These are phyloP conservation scores for Mallotus repandus DNA, from an alignment of 441 rosid genomes.

Conservation along the genomic window DNA sequence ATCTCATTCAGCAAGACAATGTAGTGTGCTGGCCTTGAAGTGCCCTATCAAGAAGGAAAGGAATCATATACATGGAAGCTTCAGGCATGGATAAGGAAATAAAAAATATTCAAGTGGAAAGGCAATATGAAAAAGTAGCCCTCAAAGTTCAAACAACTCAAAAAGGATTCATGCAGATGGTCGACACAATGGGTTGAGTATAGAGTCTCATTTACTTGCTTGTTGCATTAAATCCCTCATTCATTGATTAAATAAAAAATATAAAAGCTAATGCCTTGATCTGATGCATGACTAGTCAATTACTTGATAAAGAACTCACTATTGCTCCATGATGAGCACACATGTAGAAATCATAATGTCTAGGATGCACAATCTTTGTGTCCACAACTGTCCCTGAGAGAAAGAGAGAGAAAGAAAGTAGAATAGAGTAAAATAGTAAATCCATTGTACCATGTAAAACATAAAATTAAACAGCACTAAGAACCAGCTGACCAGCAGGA, in stretches of 20 bases:
- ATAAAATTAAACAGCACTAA: neutral
- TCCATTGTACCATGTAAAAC: constrained; percentile 9
- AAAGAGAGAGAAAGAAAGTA: neutral
- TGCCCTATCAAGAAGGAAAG: constrained; percentile 47
- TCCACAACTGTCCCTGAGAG: constrained; percentile 83
- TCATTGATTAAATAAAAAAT: neutral
- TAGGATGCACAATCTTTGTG: constrained; percentile 77
- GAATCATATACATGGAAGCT: neutral
- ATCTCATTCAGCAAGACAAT: constrained; percentile 88
- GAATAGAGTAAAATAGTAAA: constrained; percentile 11
- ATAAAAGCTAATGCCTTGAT: neutral
- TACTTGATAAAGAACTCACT: constrained; percentile 41
- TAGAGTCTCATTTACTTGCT: neutral
- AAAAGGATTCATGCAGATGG: neutral
- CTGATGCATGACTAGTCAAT: constrained; percentile 8
- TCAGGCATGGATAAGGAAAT: constrained; percentile 3
- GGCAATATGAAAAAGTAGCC: neutral
- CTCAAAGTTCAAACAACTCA: neutral
- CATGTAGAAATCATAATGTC: constrained; percentile 89
- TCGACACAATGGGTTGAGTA: no score
- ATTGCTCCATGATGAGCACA: constrained; percentile 83
- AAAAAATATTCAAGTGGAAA: neutral
- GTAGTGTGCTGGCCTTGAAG: constrained; percentile 90
- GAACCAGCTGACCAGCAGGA: constrained; percentile 56
- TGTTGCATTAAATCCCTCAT: neutral